phyloP scores from a whole-genome alignment of 768 basidiomycete genomes.

The Lactifluus subvellereus region DNA sequence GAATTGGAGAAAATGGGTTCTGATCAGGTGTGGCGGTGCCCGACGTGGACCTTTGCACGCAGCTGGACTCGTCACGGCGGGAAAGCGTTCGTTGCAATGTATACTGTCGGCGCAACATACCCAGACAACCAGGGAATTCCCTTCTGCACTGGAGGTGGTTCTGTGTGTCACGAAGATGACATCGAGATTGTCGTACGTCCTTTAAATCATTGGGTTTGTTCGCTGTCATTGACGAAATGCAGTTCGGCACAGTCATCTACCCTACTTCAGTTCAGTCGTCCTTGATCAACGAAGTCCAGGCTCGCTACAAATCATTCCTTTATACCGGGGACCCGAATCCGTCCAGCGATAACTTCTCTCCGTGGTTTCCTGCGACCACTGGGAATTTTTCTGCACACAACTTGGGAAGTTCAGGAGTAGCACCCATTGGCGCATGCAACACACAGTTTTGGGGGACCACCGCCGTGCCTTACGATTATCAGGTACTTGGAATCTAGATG shows the following conservation, averaged over 20 bases:
- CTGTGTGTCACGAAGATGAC: conserved; percentile 78
- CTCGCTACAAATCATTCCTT: conserved; percentile 63
- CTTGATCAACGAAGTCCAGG: conserved; percentile 60
- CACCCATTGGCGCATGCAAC: conserved; percentile 52
- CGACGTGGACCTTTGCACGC: conserved; percentile 65
- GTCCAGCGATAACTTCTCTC: conserved; percentile 35
- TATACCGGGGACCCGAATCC: conserved; percentile 57
- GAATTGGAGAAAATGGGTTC: conserved; percentile 56
- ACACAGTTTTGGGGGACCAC: conserved; percentile 61
- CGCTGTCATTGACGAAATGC: conserved; percentile 23
- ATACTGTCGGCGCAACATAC: conserved; percentile 62
- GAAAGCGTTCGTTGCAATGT: conserved; percentile 60
- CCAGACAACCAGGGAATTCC: conserved; percentile 53
- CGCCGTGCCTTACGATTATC: conserved; percentile 62
- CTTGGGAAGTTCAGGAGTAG: conserved; percentile 53
- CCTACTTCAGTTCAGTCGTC: conserved; percentile 52
- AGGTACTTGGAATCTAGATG: conserved; percentile 37
- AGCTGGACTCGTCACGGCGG: conserved; percentile 63
- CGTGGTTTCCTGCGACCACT: conserved; percentile 51
- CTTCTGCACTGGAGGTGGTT: conserved; percentile 50
- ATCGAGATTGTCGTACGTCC: conserved; percentile 66
- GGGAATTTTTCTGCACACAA: conserved; percentile 51
- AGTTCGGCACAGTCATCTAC: conserved; percentile 50
- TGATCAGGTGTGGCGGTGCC: conserved; percentile 65
- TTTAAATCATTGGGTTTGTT: conserved; percentile 30